Base-by-base conservation (phyloP, 192 early-diverging fungal genomes). In the Mortierella claussenii region DNA sequence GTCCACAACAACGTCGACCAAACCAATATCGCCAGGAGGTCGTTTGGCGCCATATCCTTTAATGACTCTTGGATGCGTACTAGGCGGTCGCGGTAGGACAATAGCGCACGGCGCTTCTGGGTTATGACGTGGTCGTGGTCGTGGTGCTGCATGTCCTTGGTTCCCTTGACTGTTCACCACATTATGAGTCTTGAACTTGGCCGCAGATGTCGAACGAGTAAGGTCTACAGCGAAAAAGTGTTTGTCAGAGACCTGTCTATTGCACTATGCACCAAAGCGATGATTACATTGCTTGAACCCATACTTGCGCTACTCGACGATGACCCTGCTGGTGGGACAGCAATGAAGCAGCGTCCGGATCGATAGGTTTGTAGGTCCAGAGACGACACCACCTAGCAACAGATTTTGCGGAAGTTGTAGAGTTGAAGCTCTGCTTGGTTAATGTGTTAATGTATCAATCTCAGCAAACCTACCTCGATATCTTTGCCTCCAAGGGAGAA, bases 1-100 rank as follows among this genome's bases (percentile, higher is more conserved):
- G 44, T 86, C 84, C 23, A 86, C 70, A 1, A 86, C 84, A 17
- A 86, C 84, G 49, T 83, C 84, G 1, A 86, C 67, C 23, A 81
- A 40, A 3, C 68, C 68, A 11, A 28, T 37, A 53, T 81, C 55
- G 24, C 82, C 67, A 48, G 73, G 47, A 17, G 40, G 42, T 13
- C 56, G 44, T 24, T 81, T 65, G 33, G 9, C 63, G 6, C 56
- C 65, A 9, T 26, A 55, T 4, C 79, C 64, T 54, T 42, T 50
- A 20, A 65, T 34, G 28, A 66, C 68, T 21, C 80, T 32, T 48
- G 78, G 59, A 47, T 83, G 66, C 13, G 46, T 68, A 1, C 43
- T 46, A 2, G 79, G 55, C 21, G 78, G 81, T 1, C 78, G 65
- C n/a, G 75, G 80, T 21, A 83, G 34, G 0, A 82, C 40, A 27